Evolutionary conservation across 257 asterid genomes (phyloP).

Genomic region (Solanum boliviense): DNA sequence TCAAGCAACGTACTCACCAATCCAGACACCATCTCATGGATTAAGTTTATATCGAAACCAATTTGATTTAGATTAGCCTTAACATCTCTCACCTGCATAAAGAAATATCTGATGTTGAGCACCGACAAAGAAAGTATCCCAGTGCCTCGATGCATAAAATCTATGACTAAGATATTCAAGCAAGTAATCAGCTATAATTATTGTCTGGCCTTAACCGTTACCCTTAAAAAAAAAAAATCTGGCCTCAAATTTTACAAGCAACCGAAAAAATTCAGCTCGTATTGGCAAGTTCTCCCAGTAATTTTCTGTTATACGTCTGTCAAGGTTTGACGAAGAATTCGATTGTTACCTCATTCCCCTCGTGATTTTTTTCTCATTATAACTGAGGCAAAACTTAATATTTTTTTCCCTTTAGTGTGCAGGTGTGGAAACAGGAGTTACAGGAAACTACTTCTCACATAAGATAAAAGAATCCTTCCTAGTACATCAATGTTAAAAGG

Average conservation of each 20-base stretch:
- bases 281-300: neutral
- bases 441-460: neutral
- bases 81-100: constrained; percentile 56
- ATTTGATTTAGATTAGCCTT: constrained; percentile 56
- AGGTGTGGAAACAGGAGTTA: neutral
- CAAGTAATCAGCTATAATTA: neutral
- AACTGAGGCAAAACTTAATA: neutral
- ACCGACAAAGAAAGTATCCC: neutral
- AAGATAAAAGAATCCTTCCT: neutral
- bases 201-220: neutral
- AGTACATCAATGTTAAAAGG: neutral
- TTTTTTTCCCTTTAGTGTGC: neutral
- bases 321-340: neutral
- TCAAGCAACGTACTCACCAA: constrained; percentile 35
- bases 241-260: neutral
- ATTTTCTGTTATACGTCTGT: neutral
- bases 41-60: constrained; percentile 49
- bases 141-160: neutral
- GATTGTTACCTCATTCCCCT: neutral
- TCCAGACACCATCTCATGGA: constrained; percentile 65
- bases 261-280: neutral
- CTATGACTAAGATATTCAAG: neutral
- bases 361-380: neutral
- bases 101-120: neutral
- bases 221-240: neutral